Percentiles rank a stretch among this genome's conserved stretches.
Evolutionary conservation across 371 early-diverging fungal species (phyloP).

Genomic region (Haplosporangium sp.): DNA sequence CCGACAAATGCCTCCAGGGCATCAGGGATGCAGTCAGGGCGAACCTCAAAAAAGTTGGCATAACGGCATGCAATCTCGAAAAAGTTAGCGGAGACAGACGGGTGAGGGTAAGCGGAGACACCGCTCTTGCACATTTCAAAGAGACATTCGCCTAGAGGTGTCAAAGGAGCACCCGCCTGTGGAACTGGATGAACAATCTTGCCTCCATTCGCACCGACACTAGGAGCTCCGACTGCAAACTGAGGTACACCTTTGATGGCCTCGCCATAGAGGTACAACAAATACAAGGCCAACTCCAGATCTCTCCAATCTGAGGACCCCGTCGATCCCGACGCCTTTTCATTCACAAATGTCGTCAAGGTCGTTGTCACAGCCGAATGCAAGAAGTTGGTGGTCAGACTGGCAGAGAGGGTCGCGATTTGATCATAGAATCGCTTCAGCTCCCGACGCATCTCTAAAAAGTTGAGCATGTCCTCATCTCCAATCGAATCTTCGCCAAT

Average conservation of each 20-base stretch:
- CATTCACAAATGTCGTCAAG: slow-evolving; percentile 61
- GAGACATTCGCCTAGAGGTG: slow-evolving; percentile 80
- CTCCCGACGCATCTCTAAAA: slow-evolving; percentile 60
- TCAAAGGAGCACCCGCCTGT: slow-evolving; percentile 52
- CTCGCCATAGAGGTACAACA: slow-evolving; percentile 83
- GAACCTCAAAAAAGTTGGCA: slow-evolving; percentile 77
- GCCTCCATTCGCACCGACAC: slow-evolving; percentile 55
- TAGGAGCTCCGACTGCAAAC: slow-evolving; percentile 58
- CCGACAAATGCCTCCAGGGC: slow-evolving; percentile 84
- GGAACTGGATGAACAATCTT: slow-evolving; percentile 40
- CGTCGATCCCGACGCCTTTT: slow-evolving; percentile 61
- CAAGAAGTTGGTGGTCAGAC: slow-evolving; percentile 67
- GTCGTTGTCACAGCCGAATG: slow-evolving; percentile 71
- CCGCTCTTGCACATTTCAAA: slow-evolving; percentile 75
- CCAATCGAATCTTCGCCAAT: slow-evolving; percentile 48
- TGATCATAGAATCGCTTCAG: slow-evolving; percentile 79
- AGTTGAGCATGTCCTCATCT: slow-evolving; percentile 48
- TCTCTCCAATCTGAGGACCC: slow-evolving; percentile 75
- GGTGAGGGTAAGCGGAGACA: slow-evolving; percentile 84
- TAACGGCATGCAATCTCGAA: slow-evolving; percentile 86
- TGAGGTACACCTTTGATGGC: slow-evolving; percentile 70
- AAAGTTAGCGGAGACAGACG: slow-evolving; percentile 77
- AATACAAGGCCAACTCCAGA: slow-evolving; percentile 83
- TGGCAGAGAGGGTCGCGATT: slow-evolving; percentile 74
- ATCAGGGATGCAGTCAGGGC: slow-evolving; percentile 75